A percentile compares a stretch with the other conserved stretches of the same genome.
These are phyloP conservation scores for Epichloe baconii DNA, from an alignment of 2,329 filamentous ascomycete species.

Conservation along the genomic window DNA sequence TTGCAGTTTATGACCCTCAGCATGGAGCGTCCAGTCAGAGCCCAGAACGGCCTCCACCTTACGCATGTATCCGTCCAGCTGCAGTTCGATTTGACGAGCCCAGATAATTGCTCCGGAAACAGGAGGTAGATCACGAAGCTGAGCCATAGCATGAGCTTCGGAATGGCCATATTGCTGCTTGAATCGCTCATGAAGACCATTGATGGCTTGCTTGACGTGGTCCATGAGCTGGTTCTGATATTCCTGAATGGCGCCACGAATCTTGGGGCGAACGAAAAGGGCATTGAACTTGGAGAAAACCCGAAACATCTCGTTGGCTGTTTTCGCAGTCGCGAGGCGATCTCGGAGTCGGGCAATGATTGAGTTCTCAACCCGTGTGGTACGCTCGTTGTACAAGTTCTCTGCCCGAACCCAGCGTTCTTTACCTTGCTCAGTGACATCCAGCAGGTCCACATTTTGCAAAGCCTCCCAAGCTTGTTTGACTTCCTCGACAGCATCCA, in stretches of 20 bases:
- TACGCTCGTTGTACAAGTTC: slow-evolving; percentile 93
- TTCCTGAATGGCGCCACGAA: slow-evolving; percentile 91
- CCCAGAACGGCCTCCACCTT: slow-evolving; percentile 98
- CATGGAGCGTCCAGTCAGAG: slow-evolving; percentile 84
- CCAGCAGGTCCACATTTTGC: slow-evolving; percentile 88
- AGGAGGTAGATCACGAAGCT: slow-evolving; percentile 86
- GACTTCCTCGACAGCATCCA: slow-evolving; percentile 94
- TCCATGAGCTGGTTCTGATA: slow-evolving; percentile 98
- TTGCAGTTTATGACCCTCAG: slow-evolving; percentile 87
- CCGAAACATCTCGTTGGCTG: slow-evolving; percentile 98
- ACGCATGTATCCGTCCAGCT: slow-evolving; percentile 93
- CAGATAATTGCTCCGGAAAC: slow-evolving; percentile 96
- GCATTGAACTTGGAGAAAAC: slow-evolving; percentile 99
- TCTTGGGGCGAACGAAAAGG: slow-evolving; percentile 96
- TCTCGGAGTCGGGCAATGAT: slow-evolving; percentile 93
- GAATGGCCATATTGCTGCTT: slow-evolving; percentile 98
- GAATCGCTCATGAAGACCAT: slow-evolving; percentile 86
- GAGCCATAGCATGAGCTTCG: slow-evolving; percentile 95
- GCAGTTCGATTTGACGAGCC: slow-evolving; percentile 92
- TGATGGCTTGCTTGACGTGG: slow-evolving; percentile 93
- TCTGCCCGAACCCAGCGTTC: slow-evolving; percentile 88
- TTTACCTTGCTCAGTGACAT: slow-evolving; percentile 82
- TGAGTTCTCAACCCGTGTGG: slow-evolving; percentile 93
- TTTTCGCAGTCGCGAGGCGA: slow-evolving; percentile 87
- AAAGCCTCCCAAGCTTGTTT: slow-evolving; percentile 86